phyloP scores from a whole-genome alignment of 768 basidiomycete species.

The Phlegmacium glaucopus region DNA sequence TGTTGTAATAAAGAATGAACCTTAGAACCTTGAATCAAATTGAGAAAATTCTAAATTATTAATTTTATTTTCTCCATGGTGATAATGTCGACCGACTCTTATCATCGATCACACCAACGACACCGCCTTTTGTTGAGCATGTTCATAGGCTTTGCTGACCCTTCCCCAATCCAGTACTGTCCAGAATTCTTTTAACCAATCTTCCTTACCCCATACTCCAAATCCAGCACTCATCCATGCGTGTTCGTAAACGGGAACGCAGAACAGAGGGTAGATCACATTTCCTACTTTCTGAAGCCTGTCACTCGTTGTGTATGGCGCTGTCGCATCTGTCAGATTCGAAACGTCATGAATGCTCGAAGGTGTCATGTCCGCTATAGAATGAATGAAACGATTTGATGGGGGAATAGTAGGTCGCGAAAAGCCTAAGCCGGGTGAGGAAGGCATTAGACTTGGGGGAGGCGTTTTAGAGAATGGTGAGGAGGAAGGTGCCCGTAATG shows the following conservation, averaged over 20 bases:
- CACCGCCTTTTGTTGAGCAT: not conserved
- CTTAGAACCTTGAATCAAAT: not conserved
- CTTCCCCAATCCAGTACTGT: constrained; percentile 74
- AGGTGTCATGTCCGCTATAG: not conserved
- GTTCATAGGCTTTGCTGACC: constrained; percentile 40
- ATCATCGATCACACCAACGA: too few relatives aligned
- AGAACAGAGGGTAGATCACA: constrained; percentile 70
- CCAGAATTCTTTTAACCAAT: constrained; percentile 85
- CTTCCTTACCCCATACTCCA: constrained; percentile 89
- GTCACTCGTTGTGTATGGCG: constrained; percentile 11
- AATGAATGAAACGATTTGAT: constrained; percentile 1
- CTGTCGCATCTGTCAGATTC: constrained; percentile 3
- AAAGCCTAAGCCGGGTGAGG: constrained; percentile 43
- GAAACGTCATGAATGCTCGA: constrained; percentile 2
- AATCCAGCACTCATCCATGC: constrained; percentile 84
- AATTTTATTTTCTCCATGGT: too few relatives aligned
- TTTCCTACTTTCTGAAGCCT: constrained; percentile 42
- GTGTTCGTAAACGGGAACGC: constrained; percentile 78
- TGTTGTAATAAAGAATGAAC: not conserved
- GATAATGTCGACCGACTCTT: too few relatives aligned
- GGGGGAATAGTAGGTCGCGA: constrained; percentile 25
- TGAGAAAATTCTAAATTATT: not conserved
- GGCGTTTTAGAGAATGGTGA: constrained; percentile 20
- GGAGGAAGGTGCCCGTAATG: constrained; percentile 14
- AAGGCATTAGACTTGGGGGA: constrained; percentile 28